Percentiles rank a stretch among this genome's conserved stretches.
Evolutionary conservation across 2,329 filamentous ascomycete species (phyloP).

Genomic region (Elsinoe batatas): DNA sequence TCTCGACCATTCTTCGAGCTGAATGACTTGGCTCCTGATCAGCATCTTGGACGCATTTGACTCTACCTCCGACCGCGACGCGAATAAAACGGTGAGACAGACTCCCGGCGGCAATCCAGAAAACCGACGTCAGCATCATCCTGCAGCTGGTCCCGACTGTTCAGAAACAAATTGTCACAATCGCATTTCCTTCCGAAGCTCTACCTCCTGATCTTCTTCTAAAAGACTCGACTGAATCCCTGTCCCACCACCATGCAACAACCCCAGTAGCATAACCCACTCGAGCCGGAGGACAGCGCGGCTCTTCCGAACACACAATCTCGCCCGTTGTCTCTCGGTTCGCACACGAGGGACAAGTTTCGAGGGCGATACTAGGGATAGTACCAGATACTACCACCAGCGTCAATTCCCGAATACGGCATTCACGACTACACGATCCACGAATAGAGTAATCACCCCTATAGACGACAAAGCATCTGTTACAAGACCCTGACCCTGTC

Average conservation of each 20-base stretch:
- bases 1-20: background rate
- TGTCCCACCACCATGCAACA: conserved; percentile 6
- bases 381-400: background rate
- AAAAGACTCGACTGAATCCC: background rate
- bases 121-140: conserved; percentile 5
- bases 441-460: conserved; percentile 5
- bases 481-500: background rate
- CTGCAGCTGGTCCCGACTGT: background rate
- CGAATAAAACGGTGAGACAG: conserved; percentile 9
- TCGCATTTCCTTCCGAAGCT: background rate
- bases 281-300: conserved; percentile 5
- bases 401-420: background rate
- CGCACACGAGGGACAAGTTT: background rate
- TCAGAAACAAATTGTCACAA: background rate
- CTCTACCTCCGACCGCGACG: conserved; percentile 7
- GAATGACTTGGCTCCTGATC: background rate
- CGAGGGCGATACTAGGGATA: background rate
- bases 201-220: background rate
- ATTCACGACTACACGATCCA: background rate
- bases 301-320: conserved; percentile 7
- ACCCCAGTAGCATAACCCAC: background rate
- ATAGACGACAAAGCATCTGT: conserved; percentile 1
- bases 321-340: conserved; percentile 6
- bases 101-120: background rate
- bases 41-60: background rate